Evolutionary conservation across 2,329 filamentous ascomycete species (phyloP), one percentile per base, ranked within the genome.

Genomic region (Gaeumannomyces tritici): DNA sequence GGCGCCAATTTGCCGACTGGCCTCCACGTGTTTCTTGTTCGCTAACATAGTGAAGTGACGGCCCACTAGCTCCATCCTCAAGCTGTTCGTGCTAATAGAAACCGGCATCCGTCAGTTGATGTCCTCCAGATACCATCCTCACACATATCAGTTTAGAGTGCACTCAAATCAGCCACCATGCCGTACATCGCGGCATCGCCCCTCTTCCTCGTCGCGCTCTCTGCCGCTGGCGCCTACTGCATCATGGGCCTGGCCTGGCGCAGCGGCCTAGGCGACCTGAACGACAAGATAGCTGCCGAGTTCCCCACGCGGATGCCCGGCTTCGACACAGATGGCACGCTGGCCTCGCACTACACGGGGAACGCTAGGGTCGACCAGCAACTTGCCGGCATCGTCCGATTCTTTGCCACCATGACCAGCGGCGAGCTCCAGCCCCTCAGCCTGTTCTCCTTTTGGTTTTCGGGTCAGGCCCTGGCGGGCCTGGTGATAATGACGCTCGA

Each of bases 331-430:
- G 60, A 61, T 15, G 60, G 54, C 18, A 29, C 24, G 29, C 60
- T 61, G 21, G 4, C 24, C 3, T 13, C 15, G 26, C 5, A 26
- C 12, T 33, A 18, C 28, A 58, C 56, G 9, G 60, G 60, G 7
- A 3, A 33, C 24, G 12, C 51, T 6, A 27, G 9, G 5, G 1
- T 47, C 9, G 29, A 65, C 65, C n/a, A 66, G 64, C 28, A 64
- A 65, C 27, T 64, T 65, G 33, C 67, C 65, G 26, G 66, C 66
- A 64, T 69, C 66, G 31, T 70, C 62, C 58, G 59, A 60, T 60
- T 55, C 56, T 35, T 61, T 26, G 55, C 31, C 42, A 29, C 54
- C 4, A 24, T 47, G 28, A 18, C 15, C 51, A 42, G n/a, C 28
- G 60, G 60, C 21, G 28, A 61, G 51, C 54, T 12, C 18, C 51